phyloP scores from a whole-genome alignment of 331 rosid genomes.

The Ulmus americana region DNA sequence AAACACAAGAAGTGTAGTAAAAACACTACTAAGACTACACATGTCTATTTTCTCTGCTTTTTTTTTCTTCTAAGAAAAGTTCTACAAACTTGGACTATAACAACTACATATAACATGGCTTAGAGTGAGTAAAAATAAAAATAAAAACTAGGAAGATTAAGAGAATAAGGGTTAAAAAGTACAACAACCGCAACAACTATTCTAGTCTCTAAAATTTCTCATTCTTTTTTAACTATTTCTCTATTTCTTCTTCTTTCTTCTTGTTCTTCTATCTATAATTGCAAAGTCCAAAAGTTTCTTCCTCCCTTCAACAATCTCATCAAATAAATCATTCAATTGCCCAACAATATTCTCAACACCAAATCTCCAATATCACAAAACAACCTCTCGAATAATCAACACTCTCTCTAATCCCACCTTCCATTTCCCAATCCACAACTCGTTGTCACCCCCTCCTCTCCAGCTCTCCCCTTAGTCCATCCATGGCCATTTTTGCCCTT shows the following conservation, averaged over 20 bases:
- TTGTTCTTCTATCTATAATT: conserved; percentile 52
- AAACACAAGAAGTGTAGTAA: background rate
- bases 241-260: background rate
- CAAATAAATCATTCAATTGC: conserved; percentile 94
- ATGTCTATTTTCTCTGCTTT: conserved; percentile 9
- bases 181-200: conserved; percentile 38
- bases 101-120: conserved; percentile 8
- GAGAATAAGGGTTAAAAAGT: conserved; percentile 27
- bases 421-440: conserved; percentile 57
- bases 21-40: conserved; percentile 18
- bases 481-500: conserved; percentile 74
- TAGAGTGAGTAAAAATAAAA: background rate
- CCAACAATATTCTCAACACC: conserved; percentile 75
- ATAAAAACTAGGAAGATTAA: background rate
- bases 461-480: conserved; percentile 65
- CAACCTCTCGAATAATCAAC: conserved; percentile 66
- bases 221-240: conserved; percentile 12
- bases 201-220: conserved; percentile 17
- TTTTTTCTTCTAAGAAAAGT: conserved; percentile 4
- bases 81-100: conserved; percentile 24
- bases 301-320: conserved; percentile 95
- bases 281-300: conserved; percentile 96
- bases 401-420: conserved; percentile 57
- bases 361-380: conserved; percentile 68
- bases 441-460: conserved; percentile 47